Conservation (phyloP, 1,139 yeast genomes). For the Suhomyces wounanorum region DNA sequence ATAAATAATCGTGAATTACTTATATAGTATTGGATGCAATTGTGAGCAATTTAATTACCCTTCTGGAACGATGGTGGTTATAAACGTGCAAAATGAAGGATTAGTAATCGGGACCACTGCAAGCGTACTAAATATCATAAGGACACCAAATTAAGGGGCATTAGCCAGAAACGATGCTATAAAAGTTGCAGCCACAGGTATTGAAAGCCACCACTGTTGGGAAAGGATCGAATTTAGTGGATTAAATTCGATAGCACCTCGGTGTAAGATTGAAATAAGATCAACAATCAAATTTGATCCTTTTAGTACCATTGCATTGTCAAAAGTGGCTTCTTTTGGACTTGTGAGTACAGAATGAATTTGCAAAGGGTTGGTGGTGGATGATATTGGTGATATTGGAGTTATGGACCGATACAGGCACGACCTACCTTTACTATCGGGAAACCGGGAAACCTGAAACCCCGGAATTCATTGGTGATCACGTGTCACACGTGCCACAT, state of each 20-base stretch:
- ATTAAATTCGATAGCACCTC: background rate
- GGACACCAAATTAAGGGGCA: background rate
- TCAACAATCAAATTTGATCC: too few species aligned
- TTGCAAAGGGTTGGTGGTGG: too few species aligned
- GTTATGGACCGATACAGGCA: too few species aligned
- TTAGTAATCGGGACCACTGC: background rate
- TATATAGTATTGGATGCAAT: background rate
- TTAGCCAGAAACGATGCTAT: background rate
- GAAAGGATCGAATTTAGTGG: background rate
- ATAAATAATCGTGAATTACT: background rate
- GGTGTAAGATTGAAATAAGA: too few species aligned
- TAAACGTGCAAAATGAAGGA: background rate
- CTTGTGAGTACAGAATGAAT: too few species aligned
- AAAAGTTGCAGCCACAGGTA: background rate
- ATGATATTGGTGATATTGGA: too few species aligned
- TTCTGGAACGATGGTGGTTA: conserved; percentile 11
- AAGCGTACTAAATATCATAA: background rate
- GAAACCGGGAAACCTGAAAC: too few species aligned
- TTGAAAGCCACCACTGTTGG: conserved; percentile 2
- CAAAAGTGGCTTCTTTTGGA: too few species aligned
- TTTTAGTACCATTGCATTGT: too few species aligned
- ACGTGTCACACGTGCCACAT: too few species aligned
- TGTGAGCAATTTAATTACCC: conserved; percentile 10
- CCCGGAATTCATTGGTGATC: too few species aligned
- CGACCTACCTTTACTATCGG: too few species aligned